These are phyloP conservation scores for Tylopilus sp. DNA, from an alignment of 768 basidiomycete species.

Conservation along the genomic window DNA sequence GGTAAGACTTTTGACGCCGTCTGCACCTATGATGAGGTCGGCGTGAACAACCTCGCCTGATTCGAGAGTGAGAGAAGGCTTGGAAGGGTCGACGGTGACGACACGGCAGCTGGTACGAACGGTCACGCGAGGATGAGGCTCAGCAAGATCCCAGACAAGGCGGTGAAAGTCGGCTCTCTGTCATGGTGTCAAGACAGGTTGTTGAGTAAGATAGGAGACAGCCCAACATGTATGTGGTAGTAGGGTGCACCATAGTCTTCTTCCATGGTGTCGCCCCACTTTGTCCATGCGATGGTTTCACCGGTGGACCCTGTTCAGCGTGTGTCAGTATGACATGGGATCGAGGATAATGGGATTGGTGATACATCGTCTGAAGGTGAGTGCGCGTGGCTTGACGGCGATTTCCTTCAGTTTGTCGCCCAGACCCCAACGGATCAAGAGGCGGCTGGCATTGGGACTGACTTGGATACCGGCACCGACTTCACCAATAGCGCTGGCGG, in stretches of 20 bases:
- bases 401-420: constrained; percentile 36
- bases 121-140: constrained; percentile 31
- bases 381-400: constrained; percentile 36
- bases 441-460: constrained; percentile 39
- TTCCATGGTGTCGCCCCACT: constrained; percentile 34
- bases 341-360: not conserved
- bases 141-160: constrained; percentile 35
- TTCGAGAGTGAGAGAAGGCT: constrained; percentile 36
- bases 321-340: not conserved
- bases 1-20: constrained; percentile 51
- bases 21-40: constrained; percentile 48
- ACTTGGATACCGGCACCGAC: constrained; percentile 54
- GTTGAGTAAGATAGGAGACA: not conserved
- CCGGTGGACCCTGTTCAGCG: constrained; percentile 30
- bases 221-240: constrained; percentile 33
- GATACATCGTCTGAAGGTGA: constrained; percentile 43
- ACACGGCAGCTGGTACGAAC: constrained; percentile 37
- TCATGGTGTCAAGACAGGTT: not conserved
- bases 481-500: constrained; percentile 37
- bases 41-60: constrained; percentile 41
- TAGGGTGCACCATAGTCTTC: constrained; percentile 33
- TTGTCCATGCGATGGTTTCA: constrained; percentile 35
- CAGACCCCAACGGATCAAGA: constrained; percentile 51
- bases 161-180: constrained; percentile 47
- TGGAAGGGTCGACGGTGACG: constrained; percentile 31